Evolutionary conservation across 805 yeast species (phyloP).

Genomic region (Metschnikowia kofuensis): DNA sequence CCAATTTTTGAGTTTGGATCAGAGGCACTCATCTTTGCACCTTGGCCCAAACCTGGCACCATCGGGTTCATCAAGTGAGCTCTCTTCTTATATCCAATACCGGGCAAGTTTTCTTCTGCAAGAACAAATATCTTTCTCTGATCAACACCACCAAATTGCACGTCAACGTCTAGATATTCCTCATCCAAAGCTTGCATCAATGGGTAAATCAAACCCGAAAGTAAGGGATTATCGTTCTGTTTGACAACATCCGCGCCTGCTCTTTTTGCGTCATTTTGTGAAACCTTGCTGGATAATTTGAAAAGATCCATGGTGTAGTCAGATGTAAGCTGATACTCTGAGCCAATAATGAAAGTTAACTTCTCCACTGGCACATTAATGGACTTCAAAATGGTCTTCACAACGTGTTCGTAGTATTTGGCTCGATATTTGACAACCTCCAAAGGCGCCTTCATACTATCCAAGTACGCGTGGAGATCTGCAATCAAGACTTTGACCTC

Average conservation of each 20-base stretch:
- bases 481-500: conserved; percentile 90
- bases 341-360: conserved; percentile 80
- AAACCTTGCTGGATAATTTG: conserved; percentile 76
- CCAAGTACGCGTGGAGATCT: conserved; percentile 94
- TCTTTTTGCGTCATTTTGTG: conserved; percentile 95
- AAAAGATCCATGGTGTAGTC: conserved; percentile 88
- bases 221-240: conserved; percentile 90
- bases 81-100: conserved; percentile 91
- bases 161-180: conserved; percentile 82
- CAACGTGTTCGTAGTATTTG: conserved; percentile 76
- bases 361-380: conserved; percentile 91
- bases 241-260: conserved; percentile 99
- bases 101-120: conserved; percentile 90
- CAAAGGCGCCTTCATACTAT: conserved; percentile 96
- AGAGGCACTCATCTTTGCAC: conserved; percentile 98
- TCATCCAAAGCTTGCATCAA: conserved; percentile 99
- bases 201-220: conserved; percentile 93
- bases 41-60: conserved; percentile 97
- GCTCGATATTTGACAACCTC: conserved; percentile 90
- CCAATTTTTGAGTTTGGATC: conserved; percentile 98
- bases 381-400: conserved; percentile 81
- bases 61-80: conserved; percentile 98
- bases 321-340: conserved; percentile 77
- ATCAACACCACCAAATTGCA: conserved; percentile 98
- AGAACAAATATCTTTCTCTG: conserved; percentile 96